phyloP scores from a whole-genome alignment of 306 rosid genomes.

The Pachyrhizus erosus region DNA sequence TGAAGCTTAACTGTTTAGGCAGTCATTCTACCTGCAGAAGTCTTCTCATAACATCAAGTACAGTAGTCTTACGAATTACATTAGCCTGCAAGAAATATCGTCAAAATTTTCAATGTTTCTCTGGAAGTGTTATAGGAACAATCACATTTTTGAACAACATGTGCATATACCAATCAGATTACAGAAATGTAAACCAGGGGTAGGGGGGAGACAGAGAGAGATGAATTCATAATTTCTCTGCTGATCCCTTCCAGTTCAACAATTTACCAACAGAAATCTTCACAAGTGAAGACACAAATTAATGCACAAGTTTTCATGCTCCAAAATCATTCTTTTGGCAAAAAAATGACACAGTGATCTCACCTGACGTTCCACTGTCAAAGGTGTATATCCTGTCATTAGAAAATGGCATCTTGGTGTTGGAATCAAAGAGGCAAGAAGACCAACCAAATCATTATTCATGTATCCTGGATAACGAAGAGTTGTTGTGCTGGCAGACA shows the following conservation, averaged over 20 bases:
- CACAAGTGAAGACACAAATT: not conserved
- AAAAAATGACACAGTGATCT: slow-evolving; percentile 11
- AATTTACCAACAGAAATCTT: slow-evolving; percentile 27
- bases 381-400: slow-evolving; percentile 98
- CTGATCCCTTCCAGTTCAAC: slow-evolving; percentile 32
- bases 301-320: slow-evolving; percentile 3
- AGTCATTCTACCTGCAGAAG: slow-evolving; percentile 80
- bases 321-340: not conserved
- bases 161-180: slow-evolving; percentile 2
- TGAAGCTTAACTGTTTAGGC: slow-evolving; percentile 29
- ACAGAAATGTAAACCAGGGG: not conserved
- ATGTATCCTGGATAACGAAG: slow-evolving; percentile 98
- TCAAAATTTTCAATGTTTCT: slow-evolving; percentile 28
- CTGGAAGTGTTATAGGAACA: slow-evolving; percentile 13
- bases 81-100: slow-evolving; percentile 73
- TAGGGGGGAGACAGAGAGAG: not conserved
- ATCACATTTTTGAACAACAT: slow-evolving; percentile 5
- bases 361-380: slow-evolving; percentile 99
- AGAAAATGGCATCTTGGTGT: slow-evolving; percentile 99
- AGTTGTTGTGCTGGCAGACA: slow-evolving; percentile 99
- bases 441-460: slow-evolving; percentile 99
- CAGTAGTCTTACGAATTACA: slow-evolving; percentile 97
- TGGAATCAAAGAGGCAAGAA: slow-evolving; percentile 95
- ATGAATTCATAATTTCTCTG: not conserved
- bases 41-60: slow-evolving; percentile 98